Evolutionary conservation across 169 alveolate species (phyloP).

Genomic region (Cryptosporidium viatorum): DNA sequence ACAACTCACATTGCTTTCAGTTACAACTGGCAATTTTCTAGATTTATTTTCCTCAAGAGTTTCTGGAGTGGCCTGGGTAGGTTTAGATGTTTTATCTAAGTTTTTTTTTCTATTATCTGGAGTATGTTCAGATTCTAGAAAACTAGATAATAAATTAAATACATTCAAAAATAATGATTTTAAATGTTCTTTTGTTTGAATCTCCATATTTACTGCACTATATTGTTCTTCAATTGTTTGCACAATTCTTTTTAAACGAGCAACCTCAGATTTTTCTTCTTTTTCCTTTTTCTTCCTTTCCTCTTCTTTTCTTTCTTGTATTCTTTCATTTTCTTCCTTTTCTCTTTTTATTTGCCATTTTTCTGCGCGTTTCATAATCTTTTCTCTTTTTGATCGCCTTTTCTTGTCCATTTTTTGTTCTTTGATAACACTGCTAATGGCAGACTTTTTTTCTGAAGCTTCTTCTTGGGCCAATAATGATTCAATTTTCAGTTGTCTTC

Average conservation of each 20-base stretch:
- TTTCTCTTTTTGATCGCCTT: not conserved
- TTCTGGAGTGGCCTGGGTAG: too few relatives aligned
- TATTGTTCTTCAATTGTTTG: not conserved
- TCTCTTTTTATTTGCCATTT: not conserved
- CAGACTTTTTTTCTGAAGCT: not conserved
- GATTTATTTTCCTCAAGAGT: too few relatives aligned
- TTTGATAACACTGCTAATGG: not conserved
- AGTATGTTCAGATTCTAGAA: not conserved
- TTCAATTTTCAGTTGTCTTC: not conserved
- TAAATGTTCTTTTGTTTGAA: too few relatives aligned
- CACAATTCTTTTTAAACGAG: not conserved
- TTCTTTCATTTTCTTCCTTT: not conserved
- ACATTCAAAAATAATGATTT: too few relatives aligned
- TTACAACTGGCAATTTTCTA: too few relatives aligned
- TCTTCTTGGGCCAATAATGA: not conserved
- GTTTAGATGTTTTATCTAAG: too few relatives aligned
- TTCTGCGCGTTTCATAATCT: not conserved
- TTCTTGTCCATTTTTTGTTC: not conserved
- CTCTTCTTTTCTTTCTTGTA: not conserved
- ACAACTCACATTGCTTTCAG: too few relatives aligned
- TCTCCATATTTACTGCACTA: not conserved
- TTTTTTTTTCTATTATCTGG: too few relatives aligned
- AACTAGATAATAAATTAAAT: not conserved
- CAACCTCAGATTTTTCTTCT: not conserved
- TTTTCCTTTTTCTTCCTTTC: not conserved